phyloP scores from a whole-genome alignment of 371 early-diverging fungal species.

The Lichtheimia ramosa region DNA sequence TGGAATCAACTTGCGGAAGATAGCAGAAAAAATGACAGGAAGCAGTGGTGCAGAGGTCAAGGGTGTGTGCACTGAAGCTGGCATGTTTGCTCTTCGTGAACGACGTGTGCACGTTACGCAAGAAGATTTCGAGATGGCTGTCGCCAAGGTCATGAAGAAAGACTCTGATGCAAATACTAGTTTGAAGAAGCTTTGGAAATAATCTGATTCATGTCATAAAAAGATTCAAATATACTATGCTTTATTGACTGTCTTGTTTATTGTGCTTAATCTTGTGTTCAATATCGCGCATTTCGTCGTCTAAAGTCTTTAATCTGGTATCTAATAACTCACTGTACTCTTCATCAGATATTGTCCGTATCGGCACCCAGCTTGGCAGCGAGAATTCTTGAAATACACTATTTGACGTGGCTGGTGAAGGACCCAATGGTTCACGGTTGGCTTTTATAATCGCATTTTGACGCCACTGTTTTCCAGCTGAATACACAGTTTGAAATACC shows the following conservation, averaged over 20 bases:
- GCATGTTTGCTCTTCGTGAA: slow-evolving; percentile 99
- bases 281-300: slow-evolving; percentile 37
- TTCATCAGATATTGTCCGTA: slow-evolving; percentile 41
- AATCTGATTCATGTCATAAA: neutral
- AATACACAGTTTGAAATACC: slow-evolving; percentile 25
- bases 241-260: neutral
- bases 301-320: slow-evolving; percentile 38
- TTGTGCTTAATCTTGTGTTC: slow-evolving; percentile 10
- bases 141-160: slow-evolving; percentile 99
- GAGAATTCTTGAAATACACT: slow-evolving; percentile 33
- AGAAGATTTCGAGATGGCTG: slow-evolving; percentile 99
- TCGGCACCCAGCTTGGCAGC: slow-evolving; percentile 48
- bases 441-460: slow-evolving; percentile 31
- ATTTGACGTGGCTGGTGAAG: slow-evolving; percentile 1
- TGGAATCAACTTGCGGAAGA: slow-evolving; percentile 97
- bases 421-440: neutral
- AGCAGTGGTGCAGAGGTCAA: slow-evolving; percentile 83
- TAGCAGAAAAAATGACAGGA: slow-evolving; percentile 99
- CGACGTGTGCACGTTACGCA: slow-evolving; percentile 99
- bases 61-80: slow-evolving; percentile 99
- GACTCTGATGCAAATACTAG: slow-evolving; percentile 95
- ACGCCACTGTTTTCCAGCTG: slow-evolving; percentile 42
- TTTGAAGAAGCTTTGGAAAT: slow-evolving; percentile 98
- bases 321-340: slow-evolving; percentile 49
- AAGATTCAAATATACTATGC: neutral